A percentile compares a stretch with the other conserved stretches of the same genome.
Conservation (phyloP, 805 yeast species). For the Saccharomyces paradoxus region DNA sequence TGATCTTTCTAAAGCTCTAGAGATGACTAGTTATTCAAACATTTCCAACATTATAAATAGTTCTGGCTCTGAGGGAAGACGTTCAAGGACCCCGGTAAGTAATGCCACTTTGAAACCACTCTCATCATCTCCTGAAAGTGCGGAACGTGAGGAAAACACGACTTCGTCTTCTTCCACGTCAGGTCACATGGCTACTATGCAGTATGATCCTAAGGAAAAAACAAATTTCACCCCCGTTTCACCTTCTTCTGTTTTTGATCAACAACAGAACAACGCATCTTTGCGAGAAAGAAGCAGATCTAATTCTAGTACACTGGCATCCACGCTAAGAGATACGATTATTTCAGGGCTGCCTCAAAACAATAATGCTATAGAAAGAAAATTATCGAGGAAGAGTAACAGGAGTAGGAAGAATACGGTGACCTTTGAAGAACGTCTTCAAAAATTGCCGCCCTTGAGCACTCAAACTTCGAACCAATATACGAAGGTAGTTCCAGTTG, state of each 20-base stretch:
- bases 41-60: background rate
- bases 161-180: background rate
- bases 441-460: conserved; percentile 4
- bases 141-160: background rate
- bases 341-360: background rate
- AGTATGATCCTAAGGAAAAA: background rate
- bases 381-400: conserved; percentile 11
- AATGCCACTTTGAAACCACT: background rate
- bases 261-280: background rate
- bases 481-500: background rate
- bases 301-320: background rate
- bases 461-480: background rate
- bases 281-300: background rate
- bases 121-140: background rate
- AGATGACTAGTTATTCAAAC: conserved; percentile 12
- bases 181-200: background rate
- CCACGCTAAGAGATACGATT: background rate
- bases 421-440: conserved; percentile 4
- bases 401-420: conserved; percentile 7
- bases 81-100: background rate
- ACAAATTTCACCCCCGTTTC: background rate
- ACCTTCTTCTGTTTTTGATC: background rate
- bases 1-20: conserved; percentile 26
- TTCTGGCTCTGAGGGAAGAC: background rate
- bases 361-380: conserved; percentile 1